Base-by-base conservation (phyloP, 2,329 filamentous ascomycete species). In the Monilinia fructicola region DNA sequence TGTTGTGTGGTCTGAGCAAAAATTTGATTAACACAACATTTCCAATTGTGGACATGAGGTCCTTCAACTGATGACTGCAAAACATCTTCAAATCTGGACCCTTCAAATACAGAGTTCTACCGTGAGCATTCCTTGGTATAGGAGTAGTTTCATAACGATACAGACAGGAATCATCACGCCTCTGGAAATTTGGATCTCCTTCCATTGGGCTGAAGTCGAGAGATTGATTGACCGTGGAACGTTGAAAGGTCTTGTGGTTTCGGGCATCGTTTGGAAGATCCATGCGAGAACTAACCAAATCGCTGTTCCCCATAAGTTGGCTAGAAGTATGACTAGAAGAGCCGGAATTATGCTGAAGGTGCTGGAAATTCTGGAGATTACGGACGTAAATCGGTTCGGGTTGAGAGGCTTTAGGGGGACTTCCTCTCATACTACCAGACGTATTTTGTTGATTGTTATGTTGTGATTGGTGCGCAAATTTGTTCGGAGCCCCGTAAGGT, bases 11-110 rank as follows among this genome's bases (percentile, higher is more conserved):
- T 11, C 28, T 46, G 14, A 56, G 12, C 11, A 72, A 52, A 48
- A 66, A 73, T 40, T 66, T 70, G 28, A 75, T 71, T 16, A 55
- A 69, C 35, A 72, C 68, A 28, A 75, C 70, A 23, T 54, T 60
- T 12, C 74, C 74, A 64, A 66, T 67, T 44, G 67, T 31, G 5
- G 69, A 68, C 67, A 74, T 69, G 18, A 74, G 40, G 0, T 64
- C 28, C 35, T 70, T 68, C 10, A 75, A 55, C n/a, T 59, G 42
- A 54, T 71, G 63, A 59, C 69, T 65, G 53, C 52, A 16, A 54
- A 73, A 73, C 46, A 65, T 59, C 14, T 60, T 40, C 26, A 52
- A 28, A 31, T 67, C 40, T 10, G 67, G 54, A 21, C 68, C 62
- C 3, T 42, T 54, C 62, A 74, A 53, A 42, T 65, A 71, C 2